Evolutionary conservation across 2,329 filamentous ascomycete species (phyloP).

Genomic region (Fusarium redolens): DNA sequence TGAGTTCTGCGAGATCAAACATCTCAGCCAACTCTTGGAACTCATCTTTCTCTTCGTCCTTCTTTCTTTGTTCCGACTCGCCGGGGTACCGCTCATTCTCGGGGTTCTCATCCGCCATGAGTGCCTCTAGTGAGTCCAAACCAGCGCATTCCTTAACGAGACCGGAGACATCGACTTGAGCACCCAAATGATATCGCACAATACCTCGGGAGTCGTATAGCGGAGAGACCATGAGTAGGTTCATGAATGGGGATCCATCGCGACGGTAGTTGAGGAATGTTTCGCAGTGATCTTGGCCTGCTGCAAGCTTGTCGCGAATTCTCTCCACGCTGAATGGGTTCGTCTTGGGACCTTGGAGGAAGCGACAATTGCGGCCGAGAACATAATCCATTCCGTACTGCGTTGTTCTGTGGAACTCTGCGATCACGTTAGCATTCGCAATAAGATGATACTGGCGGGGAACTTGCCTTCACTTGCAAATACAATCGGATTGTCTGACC

Average conservation of each 20-base stretch:
- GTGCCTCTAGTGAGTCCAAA: constrained; percentile 68
- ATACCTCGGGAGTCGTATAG: constrained; percentile 74
- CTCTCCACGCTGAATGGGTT: constrained; percentile 71
- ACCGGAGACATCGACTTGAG: constrained; percentile 77
- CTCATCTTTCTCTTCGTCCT: constrained; percentile 58
- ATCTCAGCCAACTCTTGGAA: constrained; percentile 76
- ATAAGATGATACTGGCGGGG: accelerated
- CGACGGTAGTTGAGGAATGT: constrained; percentile 81
- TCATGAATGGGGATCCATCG: constrained; percentile 83
- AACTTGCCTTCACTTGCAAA: constrained; percentile 78
- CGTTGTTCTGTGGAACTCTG: constrained; percentile 79
- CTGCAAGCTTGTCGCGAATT: constrained; percentile 69
- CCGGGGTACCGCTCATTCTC: constrained; percentile 42
- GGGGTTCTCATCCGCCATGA: constrained; percentile 50
- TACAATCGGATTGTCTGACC: constrained; percentile 79
- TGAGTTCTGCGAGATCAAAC: constrained; percentile 75
- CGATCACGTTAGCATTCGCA: not conserved
- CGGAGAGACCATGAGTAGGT: constrained; percentile 79
- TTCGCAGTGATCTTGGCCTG: constrained; percentile 77
- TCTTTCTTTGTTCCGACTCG: constrained; percentile 9
- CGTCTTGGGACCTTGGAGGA: constrained; percentile 80
- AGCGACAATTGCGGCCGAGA: constrained; percentile 81
- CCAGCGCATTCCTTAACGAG: constrained; percentile 74
- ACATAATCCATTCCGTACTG: constrained; percentile 80
- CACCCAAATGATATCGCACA: constrained; percentile 76